Base-by-base conservation (phyloP, 768 basidiomycete genomes). In the Lactifluus echinatus region DNA sequence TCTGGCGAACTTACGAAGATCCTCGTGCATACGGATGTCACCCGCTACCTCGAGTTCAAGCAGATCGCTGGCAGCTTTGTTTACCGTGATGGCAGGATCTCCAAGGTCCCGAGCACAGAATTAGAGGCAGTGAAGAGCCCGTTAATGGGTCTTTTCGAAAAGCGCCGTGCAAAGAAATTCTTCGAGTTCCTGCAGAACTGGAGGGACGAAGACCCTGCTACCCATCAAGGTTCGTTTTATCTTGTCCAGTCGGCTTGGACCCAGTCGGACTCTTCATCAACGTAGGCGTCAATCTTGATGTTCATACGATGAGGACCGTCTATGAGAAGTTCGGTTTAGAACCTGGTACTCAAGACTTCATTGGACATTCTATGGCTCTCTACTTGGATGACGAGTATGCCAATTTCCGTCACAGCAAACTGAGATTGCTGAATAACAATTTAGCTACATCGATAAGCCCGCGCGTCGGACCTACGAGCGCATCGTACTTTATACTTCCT, bases 121-220 rank as follows among this genome's bases (percentile, higher is more conserved):
- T 85, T 94, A 77, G 96, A 99, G 75, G 96, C 96, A 8, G 87
- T 97, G 56, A 86, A 74, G 72, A 93, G 89, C 66, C 89, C 93
- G 33, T 77, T 99, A 66, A 98, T 99, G 94, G 96, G 96, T n/a
- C 75, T 98, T 37, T 98, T 98, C 65, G 96, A 99, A 81, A 99
- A 99, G 76, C 78, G 93, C 61, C 79, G 96, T 37, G 95, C 95
- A 17, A 96, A 94, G 81, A 96, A 94, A 70, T 99, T 99, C 78
- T 98, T 99, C 68, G 85, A 90, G 72, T 99, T 94, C 73, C 71
- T 99, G 62, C 96, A 99, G 75, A 79, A 78, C 60, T 98, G 93
- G 93, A 91, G 80, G 72, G 94, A 97, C 66, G 86, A 90, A 0
- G 93, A 98, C 70, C 90, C 93, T n/a, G 76, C 85, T 19, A 98